These are phyloP conservation scores for Bacidia gigantensis DNA, from an alignment of 495 filamentous ascomycete species.

Conservation along the genomic window DNA sequence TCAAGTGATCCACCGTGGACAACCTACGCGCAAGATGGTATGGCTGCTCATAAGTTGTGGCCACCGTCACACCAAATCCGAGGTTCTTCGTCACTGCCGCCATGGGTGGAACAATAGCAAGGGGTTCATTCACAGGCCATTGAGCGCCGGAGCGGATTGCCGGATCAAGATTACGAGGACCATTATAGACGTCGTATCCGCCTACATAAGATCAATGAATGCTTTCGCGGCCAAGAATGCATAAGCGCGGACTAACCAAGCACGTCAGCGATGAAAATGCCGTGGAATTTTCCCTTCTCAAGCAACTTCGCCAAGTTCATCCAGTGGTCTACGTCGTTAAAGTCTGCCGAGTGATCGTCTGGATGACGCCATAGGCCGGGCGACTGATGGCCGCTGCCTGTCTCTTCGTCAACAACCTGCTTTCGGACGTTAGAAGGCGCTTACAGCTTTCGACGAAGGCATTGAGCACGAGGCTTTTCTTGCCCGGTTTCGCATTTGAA, in stretches of 20 bases:
- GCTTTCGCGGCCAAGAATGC: too few relatives aligned
- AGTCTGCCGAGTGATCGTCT: slow-evolving; percentile 36
- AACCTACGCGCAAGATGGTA: slow-evolving; percentile 54
- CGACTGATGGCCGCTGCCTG: slow-evolving; percentile 40
- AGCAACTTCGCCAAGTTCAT: slow-evolving; percentile 34
- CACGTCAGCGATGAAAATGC: slow-evolving; percentile 44
- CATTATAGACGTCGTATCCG: slow-evolving; percentile 55
- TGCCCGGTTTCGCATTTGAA: slow-evolving; percentile 19
- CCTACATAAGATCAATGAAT: too few relatives aligned
- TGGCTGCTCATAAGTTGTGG: slow-evolving; percentile 55
- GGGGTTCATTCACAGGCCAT: slow-evolving; percentile 48
- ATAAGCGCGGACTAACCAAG: slow-evolving; percentile 29
- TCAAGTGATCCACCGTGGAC: slow-evolving; percentile 53
- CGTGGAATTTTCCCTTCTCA: slow-evolving; percentile 39
- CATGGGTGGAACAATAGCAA: slow-evolving; percentile 33
- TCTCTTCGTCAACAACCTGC: background rate
- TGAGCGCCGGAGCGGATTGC: slow-evolving; percentile 48
- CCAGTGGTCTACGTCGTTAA: slow-evolving; percentile 41
- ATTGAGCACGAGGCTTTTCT: slow-evolving; percentile 44
- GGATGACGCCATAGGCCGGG: slow-evolving; percentile 42
- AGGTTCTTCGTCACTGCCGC: slow-evolving; percentile 46
- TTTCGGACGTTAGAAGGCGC: slow-evolving; percentile 1
- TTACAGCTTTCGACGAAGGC: slow-evolving; percentile 45
- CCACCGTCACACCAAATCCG: slow-evolving; percentile 56
- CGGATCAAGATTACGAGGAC: slow-evolving; percentile 34